Base-by-base conservation (phyloP, 1,284 basidiomycete genomes). In the Malassezia nana region DNA sequence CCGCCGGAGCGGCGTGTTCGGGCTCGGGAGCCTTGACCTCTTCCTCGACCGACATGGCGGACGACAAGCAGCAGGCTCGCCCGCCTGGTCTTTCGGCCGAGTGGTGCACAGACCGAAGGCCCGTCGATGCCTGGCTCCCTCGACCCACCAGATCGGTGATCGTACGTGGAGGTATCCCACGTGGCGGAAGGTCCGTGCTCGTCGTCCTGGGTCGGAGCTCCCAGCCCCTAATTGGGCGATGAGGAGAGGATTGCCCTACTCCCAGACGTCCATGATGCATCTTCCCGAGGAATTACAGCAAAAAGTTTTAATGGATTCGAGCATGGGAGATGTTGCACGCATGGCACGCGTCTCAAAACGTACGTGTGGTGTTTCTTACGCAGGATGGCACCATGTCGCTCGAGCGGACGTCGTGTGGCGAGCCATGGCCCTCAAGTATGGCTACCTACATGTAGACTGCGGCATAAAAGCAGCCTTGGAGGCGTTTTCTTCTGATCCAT, bases 201-300 rank as follows among this genome's bases (percentile, higher is more conserved):
- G n/a, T n/a, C n/a, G n/a, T n/a, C n/a, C n/a, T n/a, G n/a, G n/a
- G n/a, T n/a, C n/a, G n/a, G n/a, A n/a, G n/a, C n/a, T n/a, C n/a
- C n/a, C n/a, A n/a, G n/a, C n/a, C n/a, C n/a, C n/a, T n/a, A n/a
- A n/a, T 33, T 16, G 18, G 18, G 13, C 38, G 38, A 25, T 40
- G 38, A 8, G 38, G 20, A 6, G 15, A n/a, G n/a, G n/a, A n/a
- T n/a, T n/a, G n/a, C n/a, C n/a, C n/a, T n/a, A n/a, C n/a, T 18
- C 13, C 6, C 55, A 50, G 53, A 16, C 39, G 8, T 6, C 9
- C 10, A 38, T 3, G 6, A 50, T 33, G 16, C 20, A 12, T 9
- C 51, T 65, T 6, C 64, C 64, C 2, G 41, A 52, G 40, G 64
- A 65, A 46, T 54, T 57, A 2, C 57, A 57, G 13, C 22, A 49